Percentiles rank a stretch among this genome's conserved stretches.
Evolutionary conservation across 306 rosid species (phyloP).

Genomic region (Dryas alaskensis): DNA sequence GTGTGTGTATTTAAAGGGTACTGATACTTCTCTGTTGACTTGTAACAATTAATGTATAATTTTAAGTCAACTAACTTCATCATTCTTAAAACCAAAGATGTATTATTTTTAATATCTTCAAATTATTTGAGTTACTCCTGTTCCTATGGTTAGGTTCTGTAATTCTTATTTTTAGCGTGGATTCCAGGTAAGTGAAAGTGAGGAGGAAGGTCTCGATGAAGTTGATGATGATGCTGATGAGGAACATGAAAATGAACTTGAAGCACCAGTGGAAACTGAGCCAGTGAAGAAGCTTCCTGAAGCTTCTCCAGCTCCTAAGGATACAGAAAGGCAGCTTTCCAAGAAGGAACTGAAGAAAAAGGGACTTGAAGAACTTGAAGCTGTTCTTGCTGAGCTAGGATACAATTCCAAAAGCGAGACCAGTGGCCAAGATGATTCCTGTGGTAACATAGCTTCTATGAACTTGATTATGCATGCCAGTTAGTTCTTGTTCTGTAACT

Average conservation of each 20-base stretch:
- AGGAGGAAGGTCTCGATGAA: conserved; percentile 53
- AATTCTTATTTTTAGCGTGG: conserved; percentile 16
- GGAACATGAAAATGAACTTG: conserved; percentile 47
- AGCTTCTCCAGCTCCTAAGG: conserved; percentile 46
- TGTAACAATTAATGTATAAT: not conserved
- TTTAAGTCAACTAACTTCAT: not conserved
- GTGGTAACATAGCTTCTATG: conserved; percentile 37
- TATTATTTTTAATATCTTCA: not conserved
- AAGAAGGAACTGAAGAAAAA: conserved; percentile 81
- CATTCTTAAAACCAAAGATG: not conserved
- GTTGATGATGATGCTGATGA: conserved; percentile 57
- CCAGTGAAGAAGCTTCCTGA: conserved; percentile 39
- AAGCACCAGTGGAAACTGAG: conserved; percentile 38
- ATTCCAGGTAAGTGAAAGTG: conserved; percentile 63
- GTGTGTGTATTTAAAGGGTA: not conserved
- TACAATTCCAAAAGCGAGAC: conserved; percentile 32
- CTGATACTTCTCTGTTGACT: not conserved
- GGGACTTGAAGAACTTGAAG: conserved; percentile 77
- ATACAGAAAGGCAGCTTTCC: conserved; percentile 73
- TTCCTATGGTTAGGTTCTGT: conserved; percentile 2
- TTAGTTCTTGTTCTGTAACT: conserved; percentile 8
- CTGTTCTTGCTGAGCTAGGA: conserved; percentile 80
- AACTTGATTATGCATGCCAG: conserved; percentile 1
- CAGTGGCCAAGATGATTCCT: conserved; percentile 46
- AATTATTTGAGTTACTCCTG: not conserved